Conservation (phyloP, 805 yeast species). For the Metschnikowia kunwiensis region DNA sequence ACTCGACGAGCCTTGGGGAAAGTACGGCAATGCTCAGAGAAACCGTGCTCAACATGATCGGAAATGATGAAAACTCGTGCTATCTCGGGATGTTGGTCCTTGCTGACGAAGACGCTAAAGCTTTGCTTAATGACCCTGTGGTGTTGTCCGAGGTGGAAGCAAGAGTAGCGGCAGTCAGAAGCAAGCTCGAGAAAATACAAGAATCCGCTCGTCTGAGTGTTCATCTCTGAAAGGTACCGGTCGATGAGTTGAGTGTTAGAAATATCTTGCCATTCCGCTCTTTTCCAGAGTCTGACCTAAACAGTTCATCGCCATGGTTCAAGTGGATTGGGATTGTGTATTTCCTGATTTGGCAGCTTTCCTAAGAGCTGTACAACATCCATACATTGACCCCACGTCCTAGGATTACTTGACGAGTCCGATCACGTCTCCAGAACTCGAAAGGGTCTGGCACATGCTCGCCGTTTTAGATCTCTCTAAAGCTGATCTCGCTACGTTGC, state of each 20-base stretch:
- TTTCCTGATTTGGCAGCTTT: no score
- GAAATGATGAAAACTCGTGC: constrained; percentile 4
- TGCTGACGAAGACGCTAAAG: constrained; percentile 3
- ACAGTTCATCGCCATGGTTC: no score
- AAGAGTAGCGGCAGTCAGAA: background rate
- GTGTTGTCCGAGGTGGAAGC: background rate
- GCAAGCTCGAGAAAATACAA: background rate
- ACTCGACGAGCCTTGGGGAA: constrained; percentile 7
- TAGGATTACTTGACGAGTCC: no score
- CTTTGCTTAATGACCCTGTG: background rate
- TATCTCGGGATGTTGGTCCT: constrained; percentile 6
- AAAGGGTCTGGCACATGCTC: constrained; percentile 53
- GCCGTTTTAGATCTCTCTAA: constrained; percentile 73
- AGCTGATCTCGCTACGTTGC: constrained; percentile 76
- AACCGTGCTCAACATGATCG: constrained; percentile 1
- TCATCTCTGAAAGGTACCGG: no score
- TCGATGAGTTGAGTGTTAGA: no score
- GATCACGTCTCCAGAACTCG: constrained; percentile 61
- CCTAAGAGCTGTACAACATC: background rate
- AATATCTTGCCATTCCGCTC: no score
- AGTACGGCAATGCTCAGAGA: constrained; percentile 3
- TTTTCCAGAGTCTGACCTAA: no score
- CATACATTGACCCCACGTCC: no score
- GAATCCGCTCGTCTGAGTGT: constrained; percentile 1
- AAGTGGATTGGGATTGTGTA: no score